These are phyloP conservation scores for Panellus pusillus DNA, from an alignment of 768 basidiomycete genomes.

Conservation along the genomic window DNA sequence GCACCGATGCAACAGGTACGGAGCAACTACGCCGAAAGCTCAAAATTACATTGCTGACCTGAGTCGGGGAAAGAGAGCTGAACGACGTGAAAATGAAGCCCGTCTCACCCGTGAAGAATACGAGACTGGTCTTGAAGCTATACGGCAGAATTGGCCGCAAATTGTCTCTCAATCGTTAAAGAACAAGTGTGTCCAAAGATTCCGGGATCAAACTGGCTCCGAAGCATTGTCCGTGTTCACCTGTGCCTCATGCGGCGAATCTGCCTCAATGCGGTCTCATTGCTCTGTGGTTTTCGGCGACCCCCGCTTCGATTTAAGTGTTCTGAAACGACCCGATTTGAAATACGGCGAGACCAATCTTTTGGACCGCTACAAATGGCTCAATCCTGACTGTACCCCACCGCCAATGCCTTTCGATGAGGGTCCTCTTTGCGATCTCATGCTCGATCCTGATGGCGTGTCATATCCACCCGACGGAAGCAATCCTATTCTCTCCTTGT, in stretches of 20 bases:
- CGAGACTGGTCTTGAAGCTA: not conserved
- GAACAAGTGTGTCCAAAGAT: not conserved
- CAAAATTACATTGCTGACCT: not conserved
- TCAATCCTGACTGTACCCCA: too few relatives aligned
- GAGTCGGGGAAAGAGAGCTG: not conserved
- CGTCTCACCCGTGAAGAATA: too few relatives aligned
- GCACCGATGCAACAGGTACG: not conserved
- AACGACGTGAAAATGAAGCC: not conserved
- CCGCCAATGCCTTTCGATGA: too few relatives aligned
- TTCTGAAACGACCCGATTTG: too few relatives aligned
- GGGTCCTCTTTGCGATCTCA: too few relatives aligned
- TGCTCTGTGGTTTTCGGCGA: not conserved
- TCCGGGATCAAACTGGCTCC: conserved; percentile 1
- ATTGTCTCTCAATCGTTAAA: conserved; percentile 7
- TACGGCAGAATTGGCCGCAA: conserved; percentile 3
- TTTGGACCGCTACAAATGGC: too few relatives aligned
- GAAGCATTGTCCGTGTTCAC: not conserved
- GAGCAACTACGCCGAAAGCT: not conserved
- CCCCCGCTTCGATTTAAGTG: not conserved
- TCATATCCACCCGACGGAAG: too few relatives aligned
- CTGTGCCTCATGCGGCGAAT: not conserved
- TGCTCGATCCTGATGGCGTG: too few relatives aligned
- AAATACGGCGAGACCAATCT: too few relatives aligned
- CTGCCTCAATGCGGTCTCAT: not conserved
- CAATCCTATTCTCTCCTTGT: too few relatives aligned